Conservation (phyloP, 768 basidiomycete species). For the Suillus fuscotomentosus region DNA sequence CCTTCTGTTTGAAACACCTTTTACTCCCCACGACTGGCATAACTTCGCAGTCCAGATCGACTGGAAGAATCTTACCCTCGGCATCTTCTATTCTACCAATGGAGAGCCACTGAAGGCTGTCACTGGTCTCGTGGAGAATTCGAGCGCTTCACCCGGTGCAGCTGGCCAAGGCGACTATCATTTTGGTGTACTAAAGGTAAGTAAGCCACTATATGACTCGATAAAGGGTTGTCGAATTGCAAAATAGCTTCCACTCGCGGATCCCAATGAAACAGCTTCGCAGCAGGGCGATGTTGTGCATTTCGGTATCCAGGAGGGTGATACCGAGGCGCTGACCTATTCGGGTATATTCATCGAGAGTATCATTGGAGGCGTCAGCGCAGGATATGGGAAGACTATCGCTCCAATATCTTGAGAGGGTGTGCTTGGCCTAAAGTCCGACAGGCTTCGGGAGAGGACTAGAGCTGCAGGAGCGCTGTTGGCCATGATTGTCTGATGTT, state of each 20-base stretch:
- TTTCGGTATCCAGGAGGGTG: slow-evolving; percentile 57
- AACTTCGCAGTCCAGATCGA: slow-evolving; percentile 60
- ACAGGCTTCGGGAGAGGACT: too few relatives aligned
- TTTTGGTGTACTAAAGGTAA: slow-evolving; percentile 58
- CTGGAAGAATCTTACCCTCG: slow-evolving; percentile 50
- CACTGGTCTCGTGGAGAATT: slow-evolving; percentile 40
- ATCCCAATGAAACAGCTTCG: slow-evolving; percentile 41
- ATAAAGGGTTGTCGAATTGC: neutral
- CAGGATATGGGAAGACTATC: slow-evolving; percentile 25
- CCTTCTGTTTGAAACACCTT: slow-evolving; percentile 48
- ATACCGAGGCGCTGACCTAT: slow-evolving; percentile 51
- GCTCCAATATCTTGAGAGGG: slow-evolving; percentile 8
- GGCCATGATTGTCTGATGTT: too few relatives aligned
- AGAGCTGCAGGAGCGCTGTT: too few relatives aligned
- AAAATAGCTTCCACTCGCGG: slow-evolving; percentile 50
- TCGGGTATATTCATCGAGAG: slow-evolving; percentile 59
- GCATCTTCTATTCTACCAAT: slow-evolving; percentile 50
- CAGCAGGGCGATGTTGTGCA: slow-evolving; percentile 58
- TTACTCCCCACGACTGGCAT: slow-evolving; percentile 47
- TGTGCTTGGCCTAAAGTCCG: too few relatives aligned
- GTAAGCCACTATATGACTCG: slow-evolving; percentile 6
- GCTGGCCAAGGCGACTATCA: slow-evolving; percentile 59
- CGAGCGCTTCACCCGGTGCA: slow-evolving; percentile 37
- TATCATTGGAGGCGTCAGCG: slow-evolving; percentile 35
- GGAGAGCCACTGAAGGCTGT: slow-evolving; percentile 39